A percentile compares a stretch with the other conserved stretches of the same genome.
Conservation (phyloP, 371 early-diverging fungal species). For the Rhizopus microsporus region DNA sequence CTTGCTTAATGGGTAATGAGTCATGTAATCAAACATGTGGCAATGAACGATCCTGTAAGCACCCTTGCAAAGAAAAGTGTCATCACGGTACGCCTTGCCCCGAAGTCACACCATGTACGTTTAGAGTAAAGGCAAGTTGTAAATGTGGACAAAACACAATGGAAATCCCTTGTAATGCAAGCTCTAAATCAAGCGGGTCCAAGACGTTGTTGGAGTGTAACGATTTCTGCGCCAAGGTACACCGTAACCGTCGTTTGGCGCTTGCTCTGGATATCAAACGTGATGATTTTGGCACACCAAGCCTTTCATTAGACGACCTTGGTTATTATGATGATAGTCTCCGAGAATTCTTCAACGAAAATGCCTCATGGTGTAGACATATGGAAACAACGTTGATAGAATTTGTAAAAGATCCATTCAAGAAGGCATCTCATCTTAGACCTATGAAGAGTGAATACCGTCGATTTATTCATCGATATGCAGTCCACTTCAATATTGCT, state of each 20-base stretch:
- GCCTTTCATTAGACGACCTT: slow-evolving; percentile 35
- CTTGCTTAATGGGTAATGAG: slow-evolving; percentile 55
- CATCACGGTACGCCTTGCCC: slow-evolving; percentile 69
- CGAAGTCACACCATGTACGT: slow-evolving; percentile 59
- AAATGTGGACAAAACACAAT: slow-evolving; percentile 69
- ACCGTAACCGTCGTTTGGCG: slow-evolving; percentile 73
- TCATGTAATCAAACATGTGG: slow-evolving; percentile 65
- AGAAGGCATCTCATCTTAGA: slow-evolving; percentile 56
- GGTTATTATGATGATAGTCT: slow-evolving; percentile 65
- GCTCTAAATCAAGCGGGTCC: slow-evolving; percentile 44
- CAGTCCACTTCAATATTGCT: slow-evolving; percentile 61
- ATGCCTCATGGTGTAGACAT: slow-evolving; percentile 61
- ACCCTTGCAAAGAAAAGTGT: slow-evolving; percentile 65
- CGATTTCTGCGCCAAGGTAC: slow-evolving; percentile 71
- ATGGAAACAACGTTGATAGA: slow-evolving; percentile 62
- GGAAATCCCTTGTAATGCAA: slow-evolving; percentile 63
- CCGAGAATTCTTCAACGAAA: slow-evolving; percentile 58
- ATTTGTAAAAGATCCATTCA: slow-evolving; percentile 58
- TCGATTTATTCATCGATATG: slow-evolving; percentile 71
- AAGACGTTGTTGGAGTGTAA: slow-evolving; percentile 61
- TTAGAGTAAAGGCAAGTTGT: slow-evolving; percentile 59
- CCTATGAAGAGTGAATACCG: slow-evolving; percentile 71
- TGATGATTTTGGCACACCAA: slow-evolving; percentile 16
- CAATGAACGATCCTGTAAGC: slow-evolving; percentile 70
- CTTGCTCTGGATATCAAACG: slow-evolving; percentile 65